These are phyloP conservation scores for Lodderomyces jiufengensis DNA, from an alignment of 1,139 yeast species.

Conservation along the genomic window DNA sequence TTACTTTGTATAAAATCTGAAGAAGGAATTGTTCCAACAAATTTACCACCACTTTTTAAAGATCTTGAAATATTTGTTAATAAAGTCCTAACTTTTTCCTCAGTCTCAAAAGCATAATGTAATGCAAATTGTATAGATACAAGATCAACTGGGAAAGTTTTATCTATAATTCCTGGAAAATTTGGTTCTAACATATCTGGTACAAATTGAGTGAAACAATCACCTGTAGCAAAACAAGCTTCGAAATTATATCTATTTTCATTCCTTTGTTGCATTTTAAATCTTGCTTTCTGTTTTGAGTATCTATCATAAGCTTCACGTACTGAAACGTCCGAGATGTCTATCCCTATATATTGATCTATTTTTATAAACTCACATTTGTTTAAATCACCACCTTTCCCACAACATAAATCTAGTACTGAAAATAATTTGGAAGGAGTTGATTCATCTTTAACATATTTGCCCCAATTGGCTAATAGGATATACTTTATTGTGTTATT, in stretches of 20 bases:
- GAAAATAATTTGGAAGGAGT: constrained; percentile 35
- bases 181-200: constrained; percentile 70
- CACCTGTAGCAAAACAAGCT: constrained; percentile 86
- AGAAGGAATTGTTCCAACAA: constrained; percentile 93
- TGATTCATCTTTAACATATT: constrained; percentile 41
- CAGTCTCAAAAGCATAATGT: constrained; percentile 92
- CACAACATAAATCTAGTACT: constrained; percentile 86
- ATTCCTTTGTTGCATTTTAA: constrained; percentile 33
- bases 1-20: constrained; percentile 77
- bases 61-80: constrained; percentile 74
- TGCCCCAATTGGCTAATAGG: constrained; percentile 67
- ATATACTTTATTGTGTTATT: constrained; percentile 90
- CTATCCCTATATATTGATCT: constrained; percentile 82
- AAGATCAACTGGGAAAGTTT: constrained; percentile 78
- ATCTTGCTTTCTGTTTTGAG: constrained; percentile 40
- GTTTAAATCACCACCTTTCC: constrained; percentile 95
- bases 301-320: constrained; percentile 81
- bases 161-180: constrained; percentile 49
- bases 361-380: constrained; percentile 79
- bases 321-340: constrained; percentile 85
- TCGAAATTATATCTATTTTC: constrained; percentile 54
- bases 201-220: constrained; percentile 70
- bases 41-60: constrained; percentile 75
- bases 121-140: constrained; percentile 89
- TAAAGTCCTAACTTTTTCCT: constrained; percentile 69